phyloP scores from a whole-genome alignment of 108 stramenopile genomes.

The Nitzschia putrida region DNA sequence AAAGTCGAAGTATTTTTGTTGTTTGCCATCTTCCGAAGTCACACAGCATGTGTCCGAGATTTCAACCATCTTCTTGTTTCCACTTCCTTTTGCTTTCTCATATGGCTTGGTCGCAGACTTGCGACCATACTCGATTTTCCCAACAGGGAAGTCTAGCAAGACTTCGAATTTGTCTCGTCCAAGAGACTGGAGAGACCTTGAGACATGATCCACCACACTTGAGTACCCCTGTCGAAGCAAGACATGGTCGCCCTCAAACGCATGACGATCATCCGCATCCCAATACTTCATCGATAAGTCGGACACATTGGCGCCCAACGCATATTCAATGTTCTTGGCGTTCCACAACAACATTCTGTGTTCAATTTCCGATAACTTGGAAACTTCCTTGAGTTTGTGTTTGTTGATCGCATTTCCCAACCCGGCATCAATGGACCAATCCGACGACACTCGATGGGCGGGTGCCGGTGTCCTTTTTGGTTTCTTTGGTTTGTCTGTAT shows the following conservation, averaged over 20 bases:
- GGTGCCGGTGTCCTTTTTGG: conserved; percentile 22
- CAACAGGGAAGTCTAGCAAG: conserved; percentile 48
- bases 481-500: background rate
- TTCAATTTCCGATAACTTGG: conserved; percentile 47
- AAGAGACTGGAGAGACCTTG: conserved; percentile 26
- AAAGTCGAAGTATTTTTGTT: conserved; percentile 53
- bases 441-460: conserved; percentile 54
- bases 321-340: conserved; percentile 72
- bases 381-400: conserved; percentile 37
- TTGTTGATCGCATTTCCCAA: conserved; percentile 48
- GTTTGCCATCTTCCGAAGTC: conserved; percentile 35
- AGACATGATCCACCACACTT: conserved; percentile 42
- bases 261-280: conserved; percentile 81
- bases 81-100: conserved; percentile 6
- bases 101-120: conserved; percentile 42
- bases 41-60: conserved; percentile 64
- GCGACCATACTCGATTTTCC: conserved; percentile 55
- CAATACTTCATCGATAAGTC: conserved; percentile 73
- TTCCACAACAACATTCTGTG: conserved; percentile 74
- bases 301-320: conserved; percentile 54
- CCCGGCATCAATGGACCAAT: conserved; percentile 49
- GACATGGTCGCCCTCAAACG: conserved; percentile 85
- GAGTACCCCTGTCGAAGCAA: conserved; percentile 69
- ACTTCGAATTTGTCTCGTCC: conserved; percentile 51
- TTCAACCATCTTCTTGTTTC: conserved; percentile 27